Percentiles rank a stretch among this genome's conserved stretches.
These are phyloP conservation scores for Fusarium decemcellulare DNA, from an alignment of 2,329 filamentous ascomycete species.

Conservation along the genomic window DNA sequence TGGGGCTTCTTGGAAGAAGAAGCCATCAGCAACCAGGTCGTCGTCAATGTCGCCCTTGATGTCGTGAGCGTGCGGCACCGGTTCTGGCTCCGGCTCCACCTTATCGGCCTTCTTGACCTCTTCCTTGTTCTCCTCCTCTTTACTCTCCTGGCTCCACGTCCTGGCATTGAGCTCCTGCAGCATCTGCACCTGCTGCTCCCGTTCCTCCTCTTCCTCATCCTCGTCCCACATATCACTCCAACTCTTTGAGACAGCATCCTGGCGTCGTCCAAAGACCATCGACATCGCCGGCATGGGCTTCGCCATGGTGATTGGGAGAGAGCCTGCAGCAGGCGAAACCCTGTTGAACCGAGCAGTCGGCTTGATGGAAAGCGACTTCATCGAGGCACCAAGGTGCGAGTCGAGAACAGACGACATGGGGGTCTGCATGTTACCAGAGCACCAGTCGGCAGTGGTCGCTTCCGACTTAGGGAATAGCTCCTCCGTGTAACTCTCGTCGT, in stretches of 20 bases:
- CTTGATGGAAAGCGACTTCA: slow-evolving; percentile 78
- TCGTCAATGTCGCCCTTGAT: slow-evolving; percentile 70
- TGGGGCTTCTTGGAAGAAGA: slow-evolving; percentile 79
- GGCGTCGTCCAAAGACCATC: slow-evolving; percentile 83
- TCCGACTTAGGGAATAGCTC: slow-evolving; percentile 88
- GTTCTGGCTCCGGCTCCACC: slow-evolving; percentile 30
- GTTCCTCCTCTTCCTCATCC: slow-evolving; percentile 81
- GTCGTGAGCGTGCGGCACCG: slow-evolving; percentile 43
- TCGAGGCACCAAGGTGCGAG: slow-evolving; percentile 84
- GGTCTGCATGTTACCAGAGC: slow-evolving; percentile 80
- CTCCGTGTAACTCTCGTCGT: slow-evolving; percentile 84
- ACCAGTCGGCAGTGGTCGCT: slow-evolving; percentile 80
- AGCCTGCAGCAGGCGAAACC: slow-evolving; percentile 74
- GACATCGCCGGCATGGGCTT: slow-evolving; percentile 83
- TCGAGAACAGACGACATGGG: slow-evolving; percentile 88
- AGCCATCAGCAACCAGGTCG: slow-evolving; percentile 77
- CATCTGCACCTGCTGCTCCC: slow-evolving; percentile 63
- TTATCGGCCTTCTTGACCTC: slow-evolving; percentile 39
- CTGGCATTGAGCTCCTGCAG: slow-evolving; percentile 79
- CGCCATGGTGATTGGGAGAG: slow-evolving; percentile 84
- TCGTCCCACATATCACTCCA: slow-evolving; percentile 99
- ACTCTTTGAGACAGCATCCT: slow-evolving; percentile 92
- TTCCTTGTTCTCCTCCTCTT: slow-evolving; percentile 51
- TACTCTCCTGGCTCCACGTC: slow-evolving; percentile 85
- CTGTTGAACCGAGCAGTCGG: slow-evolving; percentile 57